Base-by-base conservation (phyloP, 192 early-diverging fungal species). In the Linnemannia hyalina region DNA sequence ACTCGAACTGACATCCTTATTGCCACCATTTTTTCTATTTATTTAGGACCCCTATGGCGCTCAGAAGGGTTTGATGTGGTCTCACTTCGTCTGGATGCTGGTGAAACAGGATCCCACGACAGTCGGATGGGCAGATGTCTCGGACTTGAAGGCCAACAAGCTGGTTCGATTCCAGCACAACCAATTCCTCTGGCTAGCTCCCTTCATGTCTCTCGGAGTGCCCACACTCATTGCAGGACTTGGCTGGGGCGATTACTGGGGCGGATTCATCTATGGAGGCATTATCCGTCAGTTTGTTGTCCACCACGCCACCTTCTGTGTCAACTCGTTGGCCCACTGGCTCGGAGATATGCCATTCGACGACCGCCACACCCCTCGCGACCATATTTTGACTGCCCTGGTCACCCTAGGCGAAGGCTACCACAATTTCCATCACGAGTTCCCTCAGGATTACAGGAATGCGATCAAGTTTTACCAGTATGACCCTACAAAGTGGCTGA, bases 391-490 rank as follows among this genome's bases (percentile, higher is more conserved):
- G 60, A 95, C 95, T 11, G 95, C 95, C 52, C 81, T 97, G 20
- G 92, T 95, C 74, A 96, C 95, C 20, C 74, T 95, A 76, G 95
- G 95, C 76, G 95, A 96, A 82, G 95, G 95, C 23, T 95, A 96
- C 88, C 96, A 96, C 91, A 96, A 96, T 89, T 95, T 95, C 90
- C 96, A 97, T 82, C 96, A 97, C 87, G 92, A 96, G 88, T 97
- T 96, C 90, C 96, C 96, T 69, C 91, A 94, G 77, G 96, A 97
- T 88, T 97, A 96, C 89, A 93, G 96, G 70, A 97, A 97, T 75
- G 96, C 95, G 41, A 95, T 96, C 81, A 81, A 83, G 65, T 93
- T 92, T 79, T 93, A 92, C 75, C 94, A 96, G 88, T 96, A 95
- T 78, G 95, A 96, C 75, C 96, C 96, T 29, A 96, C 95, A 82